Evolutionary conservation across 2,329 filamentous ascomycete genomes (phyloP).

Genomic region (Colletotrichum salicis): DNA sequence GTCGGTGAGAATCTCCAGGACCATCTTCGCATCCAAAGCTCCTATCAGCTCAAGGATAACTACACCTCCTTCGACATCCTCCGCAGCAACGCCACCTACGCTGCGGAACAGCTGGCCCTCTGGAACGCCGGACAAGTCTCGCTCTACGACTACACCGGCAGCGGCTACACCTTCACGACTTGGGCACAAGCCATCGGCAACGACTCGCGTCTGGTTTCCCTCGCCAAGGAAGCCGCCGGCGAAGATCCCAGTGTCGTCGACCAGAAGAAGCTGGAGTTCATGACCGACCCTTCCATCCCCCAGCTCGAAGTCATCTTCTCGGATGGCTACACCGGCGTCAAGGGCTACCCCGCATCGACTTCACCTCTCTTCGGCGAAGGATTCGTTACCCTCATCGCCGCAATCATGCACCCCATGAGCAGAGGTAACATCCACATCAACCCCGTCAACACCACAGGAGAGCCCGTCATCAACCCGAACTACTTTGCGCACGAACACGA

Average conservation of each 20-base stretch:
- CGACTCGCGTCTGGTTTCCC: slow-evolving; percentile 42
- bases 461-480: slow-evolving; percentile 48
- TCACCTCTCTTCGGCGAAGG: slow-evolving; percentile 43
- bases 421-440: slow-evolving; percentile 47
- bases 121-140: slow-evolving; percentile 46
- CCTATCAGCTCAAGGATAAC: slow-evolving; percentile 47
- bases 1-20: slow-evolving; percentile 58
- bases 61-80: slow-evolving; percentile 47
- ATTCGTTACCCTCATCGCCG: slow-evolving; percentile 43
- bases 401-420: slow-evolving; percentile 45
- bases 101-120: slow-evolving; percentile 51
- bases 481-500: slow-evolving; percentile 40
- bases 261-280: slow-evolving; percentile 51
- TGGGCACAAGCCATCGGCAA: slow-evolving; percentile 51
- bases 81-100: slow-evolving; percentile 44
- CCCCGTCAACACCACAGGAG: slow-evolving; percentile 44
- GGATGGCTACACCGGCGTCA: slow-evolving; percentile 55
- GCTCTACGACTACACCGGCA: slow-evolving; percentile 52
- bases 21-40: slow-evolving; percentile 46
- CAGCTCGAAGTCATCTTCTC: slow-evolving; percentile 57
- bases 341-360: slow-evolving; percentile 45
- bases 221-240: slow-evolving; percentile 46
- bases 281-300: slow-evolving; percentile 49
- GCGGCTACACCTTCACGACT: slow-evolving; percentile 53
- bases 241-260: slow-evolving; percentile 45